A percentile compares a stretch with the other conserved stretches of the same genome.
Conservation (phyloP, 1,284 basidiomycete genomes). For the Athelia sp. region DNA sequence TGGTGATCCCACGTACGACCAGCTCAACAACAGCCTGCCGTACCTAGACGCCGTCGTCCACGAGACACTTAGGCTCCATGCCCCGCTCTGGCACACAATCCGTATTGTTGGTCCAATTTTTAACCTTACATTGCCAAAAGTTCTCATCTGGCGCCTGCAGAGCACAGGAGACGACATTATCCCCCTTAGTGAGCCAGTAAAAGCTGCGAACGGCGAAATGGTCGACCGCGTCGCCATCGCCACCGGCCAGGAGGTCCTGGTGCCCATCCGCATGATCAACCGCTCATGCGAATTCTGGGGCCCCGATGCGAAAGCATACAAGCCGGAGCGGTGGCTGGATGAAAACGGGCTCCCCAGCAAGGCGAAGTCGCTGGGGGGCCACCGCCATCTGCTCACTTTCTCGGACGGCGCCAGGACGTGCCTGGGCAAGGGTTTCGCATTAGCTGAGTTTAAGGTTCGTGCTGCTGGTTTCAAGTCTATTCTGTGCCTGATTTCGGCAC, state of each 20-base stretch:
- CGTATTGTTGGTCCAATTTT: constrained; percentile 35
- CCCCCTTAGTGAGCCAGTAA: constrained; percentile 35
- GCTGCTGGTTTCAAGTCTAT: neutral
- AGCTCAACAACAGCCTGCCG: constrained; percentile 36
- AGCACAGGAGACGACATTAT: constrained; percentile 35
- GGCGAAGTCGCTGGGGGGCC: constrained; percentile 25
- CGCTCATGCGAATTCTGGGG: constrained; percentile 37
- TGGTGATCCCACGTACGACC: constrained; percentile 32
- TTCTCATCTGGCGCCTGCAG: constrained; percentile 9
- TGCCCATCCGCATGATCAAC: constrained; percentile 28
- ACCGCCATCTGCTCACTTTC: constrained; percentile 29
- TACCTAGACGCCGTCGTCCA: constrained; percentile 59
- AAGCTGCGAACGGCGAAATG: constrained; percentile 22
- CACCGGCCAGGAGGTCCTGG: constrained; percentile 33
- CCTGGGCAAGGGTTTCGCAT: constrained; percentile 21
- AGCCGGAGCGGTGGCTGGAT: constrained; percentile 34
- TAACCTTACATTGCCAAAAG: constrained; percentile 32
- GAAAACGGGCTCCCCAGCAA: constrained; percentile 22
- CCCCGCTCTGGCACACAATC: neutral
- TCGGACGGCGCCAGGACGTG: constrained; percentile 36
- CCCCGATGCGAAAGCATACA: constrained; percentile 32
- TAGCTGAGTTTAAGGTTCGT: constrained; percentile 3
- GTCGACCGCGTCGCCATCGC: constrained; percentile 25
- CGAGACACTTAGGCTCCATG: constrained; percentile 24
- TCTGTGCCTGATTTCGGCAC: neutral